Conservation (phyloP, 768 basidiomycete species). For the Calocera cornea region DNA sequence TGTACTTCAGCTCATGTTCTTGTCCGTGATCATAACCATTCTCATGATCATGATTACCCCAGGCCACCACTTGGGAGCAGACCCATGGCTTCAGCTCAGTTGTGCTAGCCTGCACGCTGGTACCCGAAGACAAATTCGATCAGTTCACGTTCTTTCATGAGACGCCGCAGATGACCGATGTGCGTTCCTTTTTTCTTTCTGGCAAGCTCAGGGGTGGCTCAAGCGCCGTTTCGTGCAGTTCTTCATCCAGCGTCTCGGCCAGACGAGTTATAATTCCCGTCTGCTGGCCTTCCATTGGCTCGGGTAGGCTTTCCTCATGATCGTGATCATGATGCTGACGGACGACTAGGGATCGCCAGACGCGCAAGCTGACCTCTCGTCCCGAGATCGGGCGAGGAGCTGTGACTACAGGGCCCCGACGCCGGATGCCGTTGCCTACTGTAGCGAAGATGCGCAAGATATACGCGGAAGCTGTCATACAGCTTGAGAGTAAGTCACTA, state of each 20-base stretch:
- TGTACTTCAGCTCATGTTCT: background rate
- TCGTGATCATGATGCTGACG: background rate
- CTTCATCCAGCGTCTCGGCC: background rate
- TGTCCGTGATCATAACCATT: background rate
- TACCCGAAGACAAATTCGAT: background rate
- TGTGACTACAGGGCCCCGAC: background rate
- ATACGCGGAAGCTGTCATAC: background rate
- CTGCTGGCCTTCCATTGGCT: background rate
- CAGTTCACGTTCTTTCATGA: background rate
- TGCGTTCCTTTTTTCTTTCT: background rate
- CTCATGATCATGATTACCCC: background rate
- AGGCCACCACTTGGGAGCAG: background rate
- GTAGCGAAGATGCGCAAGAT: background rate
- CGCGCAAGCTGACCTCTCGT: background rate
- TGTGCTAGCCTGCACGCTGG: background rate
- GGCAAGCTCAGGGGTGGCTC: background rate
- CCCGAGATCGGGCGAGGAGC: background rate
- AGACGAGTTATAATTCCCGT: background rate
- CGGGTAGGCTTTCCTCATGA: background rate
- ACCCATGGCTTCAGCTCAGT: background rate
- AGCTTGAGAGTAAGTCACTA: background rate
- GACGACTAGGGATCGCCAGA: background rate
- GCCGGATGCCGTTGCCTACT: background rate
- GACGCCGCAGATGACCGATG: background rate
- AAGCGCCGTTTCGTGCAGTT: background rate